A percentile compares a stretch with the other conserved stretches of the same genome.
Conservation (phyloP, 768 basidiomycete species). For the Podaxis rugospora region DNA sequence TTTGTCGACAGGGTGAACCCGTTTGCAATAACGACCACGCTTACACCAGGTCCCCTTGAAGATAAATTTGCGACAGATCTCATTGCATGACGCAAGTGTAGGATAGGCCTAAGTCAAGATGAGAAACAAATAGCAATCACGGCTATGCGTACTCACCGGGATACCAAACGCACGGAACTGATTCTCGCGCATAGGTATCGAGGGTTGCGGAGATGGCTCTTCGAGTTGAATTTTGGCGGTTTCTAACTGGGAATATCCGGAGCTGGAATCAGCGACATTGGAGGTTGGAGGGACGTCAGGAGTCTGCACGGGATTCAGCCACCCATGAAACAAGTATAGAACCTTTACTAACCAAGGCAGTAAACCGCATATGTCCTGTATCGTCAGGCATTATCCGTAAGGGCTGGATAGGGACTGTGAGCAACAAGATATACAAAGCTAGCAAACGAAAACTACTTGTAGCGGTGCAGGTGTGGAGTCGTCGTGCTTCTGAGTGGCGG, state of each 20-base stretch:
- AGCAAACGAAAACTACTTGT: not conserved
- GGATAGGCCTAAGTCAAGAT: slow-evolving; percentile 21
- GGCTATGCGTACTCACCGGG: slow-evolving; percentile 13
- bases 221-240: not conserved
- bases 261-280: not conserved
- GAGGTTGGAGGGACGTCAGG: not conserved
- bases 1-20: slow-evolving; percentile 27
- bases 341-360: not conserved
- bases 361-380: not conserved
- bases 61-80: slow-evolving; percentile 30
- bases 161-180: slow-evolving; percentile 22
- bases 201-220: not conserved
- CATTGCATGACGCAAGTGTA: slow-evolving; percentile 20
- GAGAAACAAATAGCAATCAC: not conserved
- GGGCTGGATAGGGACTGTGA: not conserved
- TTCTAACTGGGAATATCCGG: not conserved
- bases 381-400: not conserved
- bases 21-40: slow-evolving; percentile 17
- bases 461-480: not conserved
- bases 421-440: not conserved
- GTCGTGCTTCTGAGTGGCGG: not conserved
- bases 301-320: not conserved
- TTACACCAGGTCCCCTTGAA: slow-evolving; percentile 17
- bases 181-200: slow-evolving; percentile 39
- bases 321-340: not conserved